Evolutionary conservation across 441 rosid species (phyloP), one percentile per base, ranked within the genome.

Genomic region (Jatropha multifida): DNA sequence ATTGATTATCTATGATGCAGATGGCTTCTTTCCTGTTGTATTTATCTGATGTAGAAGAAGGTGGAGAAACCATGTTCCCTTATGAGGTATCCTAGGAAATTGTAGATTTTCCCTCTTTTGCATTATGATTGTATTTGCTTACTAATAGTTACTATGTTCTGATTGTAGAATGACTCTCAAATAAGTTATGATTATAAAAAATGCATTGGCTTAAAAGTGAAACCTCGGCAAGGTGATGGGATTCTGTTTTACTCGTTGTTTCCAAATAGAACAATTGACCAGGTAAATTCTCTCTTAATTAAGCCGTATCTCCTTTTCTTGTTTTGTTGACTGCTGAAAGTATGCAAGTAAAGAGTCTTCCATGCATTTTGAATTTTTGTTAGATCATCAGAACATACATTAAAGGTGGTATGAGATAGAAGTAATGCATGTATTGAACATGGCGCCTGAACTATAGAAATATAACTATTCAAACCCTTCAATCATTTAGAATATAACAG

Each of bases 1-100:
- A 55, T 72, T 41, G 74, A 38, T 76, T 40, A 65, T 74, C 69
- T 67, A 64, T 65, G 38, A 52, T 46, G 78, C 85, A 90, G 98
- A 78, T 87, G 67, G 97, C 96, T 71, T 92, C 97, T 38, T 94
- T 94, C 87, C 82, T 94, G 79, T 71, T 94, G 79, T 94, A 92
- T 83, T 84, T 94, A 79, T 87, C 97, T 38, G 90, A 88, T 69
- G 96, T 92, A 71, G 96, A 94, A 84, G 91, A 89, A 83, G 98
- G 97, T 9, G 96, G 97, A 70, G 98, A 93, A 86, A 93, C 97
- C 44, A 85, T 91, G 93, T 92, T 92, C 75, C 97, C 98, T 58
- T 88, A 85, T 64, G 97, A 92, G 94, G 97, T 92, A 83, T 71
- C 81, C 61, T 69, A 40, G 52, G 44, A 65, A 8, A 59, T 72